A percentile compares a stretch with the other conserved stretches of the same genome.
Conservation (phyloP, 2,329 filamentous ascomycete species). For the Alternaria consortialis region DNA sequence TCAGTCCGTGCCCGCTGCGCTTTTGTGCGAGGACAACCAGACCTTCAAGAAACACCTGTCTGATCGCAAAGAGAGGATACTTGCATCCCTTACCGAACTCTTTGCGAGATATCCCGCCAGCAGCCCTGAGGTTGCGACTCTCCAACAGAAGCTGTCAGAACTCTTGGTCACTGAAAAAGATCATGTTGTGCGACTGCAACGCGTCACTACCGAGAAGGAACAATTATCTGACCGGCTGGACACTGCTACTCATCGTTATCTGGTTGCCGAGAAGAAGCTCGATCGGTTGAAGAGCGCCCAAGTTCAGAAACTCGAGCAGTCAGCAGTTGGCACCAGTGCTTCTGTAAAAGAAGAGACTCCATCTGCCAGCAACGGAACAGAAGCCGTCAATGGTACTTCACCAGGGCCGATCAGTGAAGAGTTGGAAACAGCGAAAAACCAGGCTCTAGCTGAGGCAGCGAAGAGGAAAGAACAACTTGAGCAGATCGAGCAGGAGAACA, state of each 20-base stretch:
- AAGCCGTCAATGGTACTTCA: slow-evolving; percentile 67
- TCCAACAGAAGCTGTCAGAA: slow-evolving; percentile 78
- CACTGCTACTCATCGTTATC: slow-evolving; percentile 86
- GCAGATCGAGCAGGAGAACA: slow-evolving; percentile 78
- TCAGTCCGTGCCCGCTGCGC: slow-evolving; percentile 60
- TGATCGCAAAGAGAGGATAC: slow-evolving; percentile 78
- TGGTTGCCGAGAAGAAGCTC: slow-evolving; percentile 93
- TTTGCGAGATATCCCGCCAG: slow-evolving; percentile 62
- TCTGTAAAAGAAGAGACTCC: slow-evolving; percentile 50
- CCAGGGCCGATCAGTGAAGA: slow-evolving; percentile 69
- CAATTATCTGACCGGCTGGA: slow-evolving; percentile 87
- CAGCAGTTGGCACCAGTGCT: slow-evolving; percentile 62
- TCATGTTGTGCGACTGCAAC: slow-evolving; percentile 77
- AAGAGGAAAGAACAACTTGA: slow-evolving; percentile 93
- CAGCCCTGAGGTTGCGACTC: slow-evolving; percentile 72
- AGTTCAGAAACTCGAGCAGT: slow-evolving; percentile 89
- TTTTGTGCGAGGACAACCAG: slow-evolving; percentile 64
- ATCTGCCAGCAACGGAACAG: slow-evolving; percentile 60
- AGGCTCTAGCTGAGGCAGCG: slow-evolving; percentile 75
- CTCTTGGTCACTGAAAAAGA: slow-evolving; percentile 85
- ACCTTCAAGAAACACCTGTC: slow-evolving; percentile 82
- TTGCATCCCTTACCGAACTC: slow-evolving; percentile 74
- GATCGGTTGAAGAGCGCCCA: slow-evolving; percentile 89
- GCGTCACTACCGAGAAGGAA: slow-evolving; percentile 79
- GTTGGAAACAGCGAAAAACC: slow-evolving; percentile 78